Evolutionary conservation across 116 monocot species (phyloP).

Genomic region (Zostera marina): DNA sequence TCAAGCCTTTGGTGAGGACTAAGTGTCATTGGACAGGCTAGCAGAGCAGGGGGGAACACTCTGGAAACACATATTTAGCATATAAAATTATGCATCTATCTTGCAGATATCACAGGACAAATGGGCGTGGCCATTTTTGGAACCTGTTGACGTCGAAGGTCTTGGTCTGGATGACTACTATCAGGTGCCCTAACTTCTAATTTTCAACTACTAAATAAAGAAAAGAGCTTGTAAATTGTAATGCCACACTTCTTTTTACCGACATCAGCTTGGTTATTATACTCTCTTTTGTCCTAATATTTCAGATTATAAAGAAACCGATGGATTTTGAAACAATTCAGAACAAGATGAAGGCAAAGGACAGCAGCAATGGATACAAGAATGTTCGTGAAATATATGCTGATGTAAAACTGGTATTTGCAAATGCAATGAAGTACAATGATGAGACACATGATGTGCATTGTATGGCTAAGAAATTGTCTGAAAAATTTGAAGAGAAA

Average conservation of each 20-base stretch:
- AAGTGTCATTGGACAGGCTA: too few relatives aligned
- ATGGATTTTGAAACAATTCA: constrained; percentile 89
- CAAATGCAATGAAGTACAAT: constrained; percentile 97
- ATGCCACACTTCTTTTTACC: neutral
- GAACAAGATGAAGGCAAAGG: constrained; percentile 74
- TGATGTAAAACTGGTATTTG: constrained; percentile 81
- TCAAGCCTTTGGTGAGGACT: too few relatives aligned
- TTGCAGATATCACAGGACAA: constrained; percentile 65
- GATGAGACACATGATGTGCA: constrained; percentile 62
- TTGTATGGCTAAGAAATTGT: constrained; percentile 74
- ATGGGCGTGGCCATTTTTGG: constrained; percentile 71
- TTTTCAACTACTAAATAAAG: neutral
- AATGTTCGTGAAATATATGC: constrained; percentile 89
- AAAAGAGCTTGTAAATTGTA: neutral
- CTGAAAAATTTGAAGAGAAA: constrained; percentile 86
- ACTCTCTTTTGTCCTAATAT: neutral
- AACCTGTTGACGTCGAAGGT: constrained; percentile 86
- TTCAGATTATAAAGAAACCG: constrained; percentile 75
- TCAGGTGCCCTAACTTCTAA: constrained; percentile 26
- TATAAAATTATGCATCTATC: constrained; percentile 3
- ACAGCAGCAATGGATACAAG: constrained; percentile 56
- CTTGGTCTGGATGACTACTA: constrained; percentile 85
- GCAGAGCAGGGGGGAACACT: too few relatives aligned
- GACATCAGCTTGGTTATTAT: neutral
- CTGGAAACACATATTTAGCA: too few relatives aligned